phyloP scores from a whole-genome alignment of 192 early-diverging fungal genomes.

The Spizellomyces sp. region DNA sequence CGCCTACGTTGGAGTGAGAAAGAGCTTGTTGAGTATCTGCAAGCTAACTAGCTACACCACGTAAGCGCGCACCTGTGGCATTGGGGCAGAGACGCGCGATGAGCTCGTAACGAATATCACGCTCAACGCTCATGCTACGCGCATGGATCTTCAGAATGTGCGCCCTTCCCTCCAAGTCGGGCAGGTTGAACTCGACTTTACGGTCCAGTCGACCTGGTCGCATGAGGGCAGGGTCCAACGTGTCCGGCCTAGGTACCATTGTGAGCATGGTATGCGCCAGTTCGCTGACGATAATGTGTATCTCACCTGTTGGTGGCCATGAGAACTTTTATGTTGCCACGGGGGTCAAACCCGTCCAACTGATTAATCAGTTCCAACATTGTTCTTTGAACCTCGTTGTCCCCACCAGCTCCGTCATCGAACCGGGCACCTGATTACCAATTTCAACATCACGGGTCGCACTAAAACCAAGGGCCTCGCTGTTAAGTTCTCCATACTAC shows the following conservation, averaged over 20 bases:
- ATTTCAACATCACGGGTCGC: conserved; percentile 1
- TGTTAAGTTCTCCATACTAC: background rate
- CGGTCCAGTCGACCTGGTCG: conserved; percentile 98
- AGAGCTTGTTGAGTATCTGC: too few relatives aligned
- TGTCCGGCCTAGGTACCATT: conserved; percentile 61
- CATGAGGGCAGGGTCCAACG: conserved; percentile 95
- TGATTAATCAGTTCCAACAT: conserved; percentile 99
- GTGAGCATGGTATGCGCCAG: background rate
- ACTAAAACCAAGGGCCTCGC: background rate
- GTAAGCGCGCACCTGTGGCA: conserved; percentile 61
- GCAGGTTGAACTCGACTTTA: conserved; percentile 97
- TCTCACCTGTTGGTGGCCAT: conserved; percentile 93
- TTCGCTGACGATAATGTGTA: background rate
- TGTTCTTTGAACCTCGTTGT: conserved; percentile 99
- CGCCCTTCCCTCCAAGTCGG: conserved; percentile 95
- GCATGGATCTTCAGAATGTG: conserved; percentile 99
- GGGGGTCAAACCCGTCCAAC: conserved; percentile 98
- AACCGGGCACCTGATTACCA: conserved; percentile 63
- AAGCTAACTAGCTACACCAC: background rate
- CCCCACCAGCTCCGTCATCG: conserved; percentile 98
- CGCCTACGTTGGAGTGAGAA: conserved; percentile 54
- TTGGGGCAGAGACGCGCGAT: conserved; percentile 98
- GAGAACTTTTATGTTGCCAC: conserved; percentile 99
- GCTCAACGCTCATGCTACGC: conserved; percentile 97
- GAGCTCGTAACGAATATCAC: conserved; percentile 98